Percentiles rank a stretch among this genome's conserved stretches.
Conservation (phyloP, 768 basidiomycete genomes). For the Calocera cornea region DNA sequence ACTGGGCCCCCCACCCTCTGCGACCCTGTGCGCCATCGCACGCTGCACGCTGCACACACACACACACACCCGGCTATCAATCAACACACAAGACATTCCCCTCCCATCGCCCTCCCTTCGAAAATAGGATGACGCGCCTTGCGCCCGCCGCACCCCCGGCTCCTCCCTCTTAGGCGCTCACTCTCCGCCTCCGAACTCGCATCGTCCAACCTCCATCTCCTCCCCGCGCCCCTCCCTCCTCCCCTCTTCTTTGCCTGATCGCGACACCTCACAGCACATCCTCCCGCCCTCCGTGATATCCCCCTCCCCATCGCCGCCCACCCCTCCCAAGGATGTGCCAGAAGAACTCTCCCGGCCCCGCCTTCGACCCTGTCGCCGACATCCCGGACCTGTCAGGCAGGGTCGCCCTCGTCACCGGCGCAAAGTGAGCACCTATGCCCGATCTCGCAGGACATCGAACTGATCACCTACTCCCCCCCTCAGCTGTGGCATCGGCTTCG, state of each 20-base stretch:
- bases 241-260: not conserved
- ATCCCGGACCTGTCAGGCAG: not conserved
- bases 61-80: too few relatives aligned
- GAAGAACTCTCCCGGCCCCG: not conserved
- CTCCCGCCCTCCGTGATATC: not conserved
- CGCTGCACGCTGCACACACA: too few relatives aligned
- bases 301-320: not conserved
- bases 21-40: too few relatives aligned
- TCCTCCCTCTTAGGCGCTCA: not conserved
- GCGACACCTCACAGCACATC: not conserved
- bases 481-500: slow-evolving; percentile 1
- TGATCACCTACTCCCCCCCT: not conserved
- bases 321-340: not conserved
- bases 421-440: not conserved
- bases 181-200: not conserved
- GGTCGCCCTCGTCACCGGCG: not conserved
- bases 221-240: not conserved
- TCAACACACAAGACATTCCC: not conserved
- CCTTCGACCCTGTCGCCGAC: not conserved
- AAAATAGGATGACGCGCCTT: not conserved
- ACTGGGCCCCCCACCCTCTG: too few relatives aligned
- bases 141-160: not conserved
- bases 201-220: not conserved
- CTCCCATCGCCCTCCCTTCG: too few relatives aligned
- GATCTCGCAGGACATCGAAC: not conserved